Evolutionary conservation across 192 early-diverging fungal genomes (phyloP), one percentile per base, ranked within the genome.

Genomic region (Mortierella claussenii): DNA sequence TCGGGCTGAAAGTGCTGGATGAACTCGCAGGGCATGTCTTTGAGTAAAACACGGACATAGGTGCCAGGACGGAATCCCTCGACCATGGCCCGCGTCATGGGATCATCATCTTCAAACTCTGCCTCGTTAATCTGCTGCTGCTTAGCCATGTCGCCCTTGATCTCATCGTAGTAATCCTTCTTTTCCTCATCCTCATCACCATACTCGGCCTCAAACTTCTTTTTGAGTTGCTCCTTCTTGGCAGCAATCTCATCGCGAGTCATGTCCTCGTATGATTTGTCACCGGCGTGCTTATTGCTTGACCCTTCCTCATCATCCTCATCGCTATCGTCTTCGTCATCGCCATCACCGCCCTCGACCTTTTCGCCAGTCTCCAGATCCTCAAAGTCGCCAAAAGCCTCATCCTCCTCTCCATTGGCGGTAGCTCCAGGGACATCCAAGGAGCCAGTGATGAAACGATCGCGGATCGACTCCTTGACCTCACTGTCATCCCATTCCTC

Each of bases 1-100:
- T 74, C 66, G 4, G 98, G 95, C 68, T 98, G 83, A 81, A 98
- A 97, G 60, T 95, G 83, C 53, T 95, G 89, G 42, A 96, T 86
- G 79, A 99, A 99, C 83, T 99, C 98, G 74, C 83, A 92, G 32
- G 96, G 97, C 88, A 99, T 92, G 60, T 92, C 82, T 71, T 93
- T 86, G 42, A 99, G 80, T 23, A 99, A 78, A 48, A 99, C 85
- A 65, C 96, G 91, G 40, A 99, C 92, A 81, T 99, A 99, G 58
- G 86, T 89, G 50, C 98, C 98, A 2, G 98, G 90, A 32, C 94
- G 89, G 79, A 92, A 95, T 43, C 97, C 97, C 81, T 98, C 93
- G 31, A 99, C 88, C 79, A 92, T 80, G 2, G 94, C 88, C 30
- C 95, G 85, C 11, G 87, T 76, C 34, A 82, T 82, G 9, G 81